A percentile compares a stretch with the other conserved stretches of the same genome.
phyloP scores from a whole-genome alignment of 768 basidiomycete species.

The Boletus pseudopeckii region DNA sequence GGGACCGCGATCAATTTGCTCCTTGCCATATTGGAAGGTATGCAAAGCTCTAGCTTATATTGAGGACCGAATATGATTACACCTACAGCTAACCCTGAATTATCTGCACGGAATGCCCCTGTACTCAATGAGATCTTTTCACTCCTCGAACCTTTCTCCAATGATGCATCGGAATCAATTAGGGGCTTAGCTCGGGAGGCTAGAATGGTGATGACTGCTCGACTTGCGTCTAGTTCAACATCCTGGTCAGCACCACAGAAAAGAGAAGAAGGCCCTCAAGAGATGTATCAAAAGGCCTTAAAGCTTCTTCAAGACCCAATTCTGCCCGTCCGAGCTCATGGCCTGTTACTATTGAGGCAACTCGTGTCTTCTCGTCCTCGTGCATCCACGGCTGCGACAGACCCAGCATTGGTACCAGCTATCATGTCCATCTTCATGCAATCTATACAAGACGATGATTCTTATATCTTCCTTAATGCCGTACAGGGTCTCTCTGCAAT shows the following conservation, averaged over 20 bases:
- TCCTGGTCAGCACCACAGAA: conserved; percentile 17
- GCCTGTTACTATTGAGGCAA: conserved; percentile 76
- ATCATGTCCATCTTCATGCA: conserved; percentile 87
- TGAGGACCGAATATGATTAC: neutral
- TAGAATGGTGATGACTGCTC: conserved; percentile 77
- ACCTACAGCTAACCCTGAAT: conserved; percentile 45
- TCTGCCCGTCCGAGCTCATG: conserved; percentile 91
- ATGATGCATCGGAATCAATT: conserved; percentile 45
- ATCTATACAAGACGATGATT: conserved; percentile 85
- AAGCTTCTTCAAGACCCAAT: conserved; percentile 88
- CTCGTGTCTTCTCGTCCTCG: conserved; percentile 49
- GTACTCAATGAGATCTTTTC: conserved; percentile 69
- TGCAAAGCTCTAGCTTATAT: neutral
- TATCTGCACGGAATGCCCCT: conserved; percentile 59
- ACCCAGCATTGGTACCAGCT: conserved; percentile 70
- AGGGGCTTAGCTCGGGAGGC: conserved; percentile 72
- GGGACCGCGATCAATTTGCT: conserved; percentile 78
- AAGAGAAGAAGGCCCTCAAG: conserved; percentile 40
- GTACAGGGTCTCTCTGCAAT: conserved; percentile 87
- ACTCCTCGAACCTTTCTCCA: conserved; percentile 56
- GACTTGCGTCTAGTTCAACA: conserved; percentile 60
- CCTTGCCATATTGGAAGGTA: conserved; percentile 85
- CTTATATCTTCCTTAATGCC: conserved; percentile 92
- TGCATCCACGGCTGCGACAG: conserved; percentile 27
- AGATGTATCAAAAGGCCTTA: conserved; percentile 82